Conservation (phyloP, 371 early-diverging fungal genomes). For the Mortierella sp. region DNA sequence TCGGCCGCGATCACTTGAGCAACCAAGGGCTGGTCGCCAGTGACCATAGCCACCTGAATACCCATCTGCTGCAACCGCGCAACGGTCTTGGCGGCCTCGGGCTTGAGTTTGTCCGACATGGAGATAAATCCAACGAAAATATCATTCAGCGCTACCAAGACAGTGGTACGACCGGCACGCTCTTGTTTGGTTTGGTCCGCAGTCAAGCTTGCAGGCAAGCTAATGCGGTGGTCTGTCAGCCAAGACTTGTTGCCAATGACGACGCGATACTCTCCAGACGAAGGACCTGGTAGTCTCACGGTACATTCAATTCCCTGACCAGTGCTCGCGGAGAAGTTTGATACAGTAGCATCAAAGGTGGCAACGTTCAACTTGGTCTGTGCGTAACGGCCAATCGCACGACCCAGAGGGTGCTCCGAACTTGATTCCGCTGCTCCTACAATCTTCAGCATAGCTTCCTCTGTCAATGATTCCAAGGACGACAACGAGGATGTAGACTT, state of each 20-base stretch:
- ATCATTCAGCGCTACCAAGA: slow-evolving; percentile 77
- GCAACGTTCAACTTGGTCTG: slow-evolving; percentile 57
- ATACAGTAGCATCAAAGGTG: slow-evolving; percentile 55
- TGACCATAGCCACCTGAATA: slow-evolving; percentile 87
- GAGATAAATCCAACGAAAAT: slow-evolving; percentile 80
- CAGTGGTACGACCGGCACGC: slow-evolving; percentile 80
- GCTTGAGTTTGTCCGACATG: slow-evolving; percentile 87
- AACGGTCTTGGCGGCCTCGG: slow-evolving; percentile 79
- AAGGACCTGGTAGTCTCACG: slow-evolving; percentile 39
- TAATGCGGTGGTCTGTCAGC: slow-evolving; percentile 55
- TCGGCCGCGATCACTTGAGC: slow-evolving; percentile 77
- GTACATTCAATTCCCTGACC: slow-evolving; percentile 84
- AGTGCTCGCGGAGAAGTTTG: slow-evolving; percentile 74
- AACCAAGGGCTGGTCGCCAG: slow-evolving; percentile 91
- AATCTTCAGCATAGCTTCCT: slow-evolving; percentile 62
- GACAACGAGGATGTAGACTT: slow-evolving; percentile 17
- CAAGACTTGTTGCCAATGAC: slow-evolving; percentile 81
- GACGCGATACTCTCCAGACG: slow-evolving; percentile 52
- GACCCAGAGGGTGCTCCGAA: slow-evolving; percentile 92
- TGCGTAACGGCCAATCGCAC: slow-evolving; percentile 75
- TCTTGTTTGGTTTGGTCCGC: slow-evolving; percentile 60
- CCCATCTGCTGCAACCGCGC: slow-evolving; percentile 79
- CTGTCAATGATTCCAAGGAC: slow-evolving; percentile 32
- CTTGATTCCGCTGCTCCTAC: slow-evolving; percentile 83
- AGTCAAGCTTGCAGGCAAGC: slow-evolving; percentile 54